Evolutionary conservation across 306 rosid species (phyloP).

Genomic region (Psophocarpus tetragonolobus): DNA sequence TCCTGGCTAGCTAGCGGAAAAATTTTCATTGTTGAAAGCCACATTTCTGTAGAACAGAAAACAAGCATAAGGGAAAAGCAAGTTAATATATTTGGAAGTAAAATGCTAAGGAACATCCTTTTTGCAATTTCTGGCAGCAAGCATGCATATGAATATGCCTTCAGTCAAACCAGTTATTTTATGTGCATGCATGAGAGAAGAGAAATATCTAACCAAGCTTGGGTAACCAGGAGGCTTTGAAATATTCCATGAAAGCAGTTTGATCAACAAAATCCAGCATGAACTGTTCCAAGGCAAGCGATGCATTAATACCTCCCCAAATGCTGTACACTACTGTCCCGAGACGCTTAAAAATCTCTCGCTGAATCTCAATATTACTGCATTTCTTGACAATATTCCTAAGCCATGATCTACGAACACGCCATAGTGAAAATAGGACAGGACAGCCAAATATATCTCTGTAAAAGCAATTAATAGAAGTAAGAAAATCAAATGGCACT

Average conservation of each 20-base stretch:
- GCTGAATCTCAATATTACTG: conserved; percentile 69
- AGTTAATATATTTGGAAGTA: conserved; percentile 27
- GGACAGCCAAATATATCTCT: conserved; percentile 88
- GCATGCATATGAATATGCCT: conserved; percentile 2
- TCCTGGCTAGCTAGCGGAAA: conserved; percentile 92
- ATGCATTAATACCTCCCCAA: conserved; percentile 64
- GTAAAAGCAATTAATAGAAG: conserved; percentile 39
- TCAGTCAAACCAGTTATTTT: not conserved
- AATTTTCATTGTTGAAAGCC: conserved; percentile 82
- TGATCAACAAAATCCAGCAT: conserved; percentile 83
- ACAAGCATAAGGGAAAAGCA: not conserved
- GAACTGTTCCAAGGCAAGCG: conserved; percentile 59
- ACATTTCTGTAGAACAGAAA: conserved; percentile 65
- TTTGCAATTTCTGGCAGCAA: not conserved
- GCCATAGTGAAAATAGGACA: conserved; percentile 86
- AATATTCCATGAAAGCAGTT: conserved; percentile 85
- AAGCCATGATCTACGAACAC: conserved; percentile 90
- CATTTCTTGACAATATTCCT: conserved; percentile 84
- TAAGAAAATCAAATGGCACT: conserved; percentile 17
- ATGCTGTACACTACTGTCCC: conserved; percentile 71
- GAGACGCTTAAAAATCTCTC: conserved; percentile 83
- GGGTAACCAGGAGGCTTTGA: conserved; percentile 79
- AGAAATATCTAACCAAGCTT: conserved; percentile 81
- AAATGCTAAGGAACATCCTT: conserved; percentile 3
- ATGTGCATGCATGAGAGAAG: conserved; percentile 35